Evolutionary conservation across 2,329 filamentous ascomycete species (phyloP).

Genomic region (Furcasterigmium furcatum): DNA sequence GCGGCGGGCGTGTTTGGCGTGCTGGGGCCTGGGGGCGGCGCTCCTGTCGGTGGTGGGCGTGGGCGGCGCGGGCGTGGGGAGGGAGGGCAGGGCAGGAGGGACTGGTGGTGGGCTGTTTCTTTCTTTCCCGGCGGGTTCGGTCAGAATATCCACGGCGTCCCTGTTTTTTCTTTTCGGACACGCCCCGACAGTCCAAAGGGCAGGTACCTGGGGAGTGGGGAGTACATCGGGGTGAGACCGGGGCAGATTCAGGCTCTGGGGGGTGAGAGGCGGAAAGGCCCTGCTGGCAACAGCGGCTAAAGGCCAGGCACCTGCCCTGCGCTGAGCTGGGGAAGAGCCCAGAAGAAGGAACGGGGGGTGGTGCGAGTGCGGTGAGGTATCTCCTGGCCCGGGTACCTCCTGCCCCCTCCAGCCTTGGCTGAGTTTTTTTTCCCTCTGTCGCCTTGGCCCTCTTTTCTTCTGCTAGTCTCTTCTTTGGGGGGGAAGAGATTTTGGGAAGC

Average conservation of each 20-base stretch:
- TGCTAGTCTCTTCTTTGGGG: not conserved
- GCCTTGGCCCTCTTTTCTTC: conserved; percentile 1
- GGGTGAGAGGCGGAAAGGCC: not conserved
- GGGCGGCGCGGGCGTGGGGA: not conserved
- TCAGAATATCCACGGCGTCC: not conserved
- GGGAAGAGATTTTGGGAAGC: not conserved
- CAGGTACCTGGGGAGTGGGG: conserved; percentile 8
- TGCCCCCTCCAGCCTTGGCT: not conserved
- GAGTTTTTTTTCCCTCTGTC: conserved; percentile 2
- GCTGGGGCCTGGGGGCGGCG: no score
- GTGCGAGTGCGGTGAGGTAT: not conserved
- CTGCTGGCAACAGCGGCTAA: conserved; percentile 1
- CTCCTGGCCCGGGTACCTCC: not conserved
- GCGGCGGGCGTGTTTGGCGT: conserved; percentile 3
- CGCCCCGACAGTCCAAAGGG: not conserved
- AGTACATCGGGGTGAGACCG: conserved; percentile 5
- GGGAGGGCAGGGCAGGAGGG: not conserved
- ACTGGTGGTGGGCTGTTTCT: not conserved
- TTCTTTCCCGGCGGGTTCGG: not conserved
- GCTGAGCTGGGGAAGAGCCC: not conserved
- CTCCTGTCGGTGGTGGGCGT: not conserved
- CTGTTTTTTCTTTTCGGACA: not conserved
- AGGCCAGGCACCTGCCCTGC: not conserved
- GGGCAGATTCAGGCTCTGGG: not conserved
- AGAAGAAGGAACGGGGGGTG: not conserved